Evolutionary conservation across 345 rosid genomes (phyloP), one percentile per base, ranked within the genome.

Genomic region (Turnera subulata): DNA sequence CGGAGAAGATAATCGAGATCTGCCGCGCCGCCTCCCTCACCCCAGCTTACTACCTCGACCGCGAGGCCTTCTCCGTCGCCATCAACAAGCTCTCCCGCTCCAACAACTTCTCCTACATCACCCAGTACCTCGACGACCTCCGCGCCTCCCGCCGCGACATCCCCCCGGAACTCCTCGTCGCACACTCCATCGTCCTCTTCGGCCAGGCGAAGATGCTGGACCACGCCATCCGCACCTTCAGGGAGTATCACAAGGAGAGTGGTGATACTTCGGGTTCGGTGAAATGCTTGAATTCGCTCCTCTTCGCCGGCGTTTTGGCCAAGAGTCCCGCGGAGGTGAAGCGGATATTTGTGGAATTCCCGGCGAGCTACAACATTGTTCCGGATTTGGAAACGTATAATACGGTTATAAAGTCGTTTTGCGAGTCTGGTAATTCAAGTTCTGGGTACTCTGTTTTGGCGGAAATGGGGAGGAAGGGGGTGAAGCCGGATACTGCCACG

Each of bases 181-280:
- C 78, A 50, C 94, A 83, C 56, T 81, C 85, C 4, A 79, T 87
- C 53, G 66, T 86, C 61, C 79, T 93, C 2, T 93, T 73, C 58
- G 99, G 85, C 32, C 89, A 87, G 61, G 96, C 96, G 11, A 73
- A 74, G 40, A 89, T 87, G 99, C 55, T 81, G 39, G 78, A 82
- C 14, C 84, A 78, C 55, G 89, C 96, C 10, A 29, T 82, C 35
- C 45, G 65, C 18, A 60, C 82, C 0, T 89, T 89, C 66, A 51
- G 73, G 35, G 84, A 89, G 29, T 63, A 78, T 16, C 85, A 86
- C 47, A 66, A 58, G 25, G 53, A 52, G 15, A 24, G 46, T 17
- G 7, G 15, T 26, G 43, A 12, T 2, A 40, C n/a, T 2, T n/a
- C 70, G n/a, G 67, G 84, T 1, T 76, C 94, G 48, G 82, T 81